Evolutionary conservation across 192 early-diverging fungal genomes (phyloP).

Genomic region (Coemansia sp.): DNA sequence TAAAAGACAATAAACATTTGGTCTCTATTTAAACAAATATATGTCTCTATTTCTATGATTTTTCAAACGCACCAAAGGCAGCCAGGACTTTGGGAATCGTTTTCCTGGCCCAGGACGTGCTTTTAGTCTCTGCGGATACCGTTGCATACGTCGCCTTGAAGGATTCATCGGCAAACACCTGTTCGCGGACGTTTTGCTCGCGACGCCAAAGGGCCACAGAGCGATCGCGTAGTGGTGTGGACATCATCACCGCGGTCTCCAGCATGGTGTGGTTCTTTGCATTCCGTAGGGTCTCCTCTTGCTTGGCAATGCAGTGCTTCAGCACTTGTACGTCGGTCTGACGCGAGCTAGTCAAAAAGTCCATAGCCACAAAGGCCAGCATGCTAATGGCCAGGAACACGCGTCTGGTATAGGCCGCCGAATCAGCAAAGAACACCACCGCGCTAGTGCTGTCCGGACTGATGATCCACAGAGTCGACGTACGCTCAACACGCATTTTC

Average conservation of each 20-base stretch:
- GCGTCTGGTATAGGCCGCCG: conserved; percentile 27
- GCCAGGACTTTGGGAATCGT: conserved; percentile 11
- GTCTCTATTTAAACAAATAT: no score
- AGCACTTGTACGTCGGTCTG: conserved; percentile 46
- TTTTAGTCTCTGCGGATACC: conserved; percentile 17
- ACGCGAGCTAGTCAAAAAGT: conserved; percentile 32
- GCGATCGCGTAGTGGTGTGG: conserved; percentile 18
- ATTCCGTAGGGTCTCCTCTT: conserved; percentile 6
- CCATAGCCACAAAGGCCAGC: conserved; percentile 18
- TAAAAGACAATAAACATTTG: no score
- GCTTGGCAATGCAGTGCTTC: conserved; percentile 18
- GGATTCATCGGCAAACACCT: conserved; percentile 17
- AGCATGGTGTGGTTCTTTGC: conserved; percentile 38
- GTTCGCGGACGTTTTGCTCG: conserved; percentile 15
- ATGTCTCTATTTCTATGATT: no score
- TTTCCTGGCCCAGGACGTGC: conserved; percentile 30
- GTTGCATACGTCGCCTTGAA: conserved; percentile 25
- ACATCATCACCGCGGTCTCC: conserved; percentile 26
- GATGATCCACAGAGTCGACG: conserved; percentile 23
- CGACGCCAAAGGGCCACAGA: conserved; percentile 22
- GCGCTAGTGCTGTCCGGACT: conserved; percentile 29
- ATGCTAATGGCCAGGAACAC: conserved; percentile 20
- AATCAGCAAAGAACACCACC: conserved; percentile 27
- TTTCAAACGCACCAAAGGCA: conserved; percentile 13
- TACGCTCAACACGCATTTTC: conserved; percentile 3